Percentiles rank a stretch among this genome's conserved stretches.
Conservation (phyloP, 2,329 filamentous ascomycete genomes). For the Paraphoma sp. region DNA sequence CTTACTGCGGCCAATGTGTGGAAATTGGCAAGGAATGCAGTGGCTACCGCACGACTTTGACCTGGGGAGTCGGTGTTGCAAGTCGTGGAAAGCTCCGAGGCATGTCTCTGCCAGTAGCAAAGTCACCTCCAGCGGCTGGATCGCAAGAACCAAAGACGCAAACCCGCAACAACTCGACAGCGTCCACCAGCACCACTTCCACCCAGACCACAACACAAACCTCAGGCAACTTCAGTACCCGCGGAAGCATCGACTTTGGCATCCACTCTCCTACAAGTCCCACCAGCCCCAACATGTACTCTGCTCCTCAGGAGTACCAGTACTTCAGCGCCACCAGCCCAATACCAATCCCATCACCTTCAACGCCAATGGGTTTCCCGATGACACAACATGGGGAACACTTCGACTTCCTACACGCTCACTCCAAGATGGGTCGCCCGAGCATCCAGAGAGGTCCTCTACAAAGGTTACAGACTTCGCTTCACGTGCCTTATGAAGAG, state of each 20-base stretch:
- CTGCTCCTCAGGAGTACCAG: slow-evolving; percentile 45
- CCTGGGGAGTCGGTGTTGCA: slow-evolving; percentile 94
- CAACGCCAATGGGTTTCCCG: slow-evolving; percentile 46
- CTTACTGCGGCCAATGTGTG: slow-evolving; percentile 94
- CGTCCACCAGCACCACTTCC: slow-evolving; percentile 25
- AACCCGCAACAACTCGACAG: slow-evolving; percentile 24
- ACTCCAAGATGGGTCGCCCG: slow-evolving; percentile 47
- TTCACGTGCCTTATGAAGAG: slow-evolving; percentile 51
- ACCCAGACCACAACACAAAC: slow-evolving; percentile 29
- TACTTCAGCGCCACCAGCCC: slow-evolving; percentile 47
- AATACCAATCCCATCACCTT: slow-evolving; percentile 48
- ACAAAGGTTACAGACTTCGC: slow-evolving; percentile 52
- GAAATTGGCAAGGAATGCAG: slow-evolving; percentile 91
- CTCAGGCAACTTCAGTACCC: slow-evolving; percentile 34
- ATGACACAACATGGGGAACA: slow-evolving; percentile 49
- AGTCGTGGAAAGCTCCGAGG: slow-evolving; percentile 94
- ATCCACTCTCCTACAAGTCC: slow-evolving; percentile 43
- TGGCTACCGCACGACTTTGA: slow-evolving; percentile 95
- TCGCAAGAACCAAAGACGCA: slow-evolving; percentile 39
- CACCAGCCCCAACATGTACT: slow-evolving; percentile 43
- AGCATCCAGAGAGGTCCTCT: slow-evolving; percentile 49
- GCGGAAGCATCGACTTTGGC: slow-evolving; percentile 44
- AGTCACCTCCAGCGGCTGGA: slow-evolving; percentile 42
- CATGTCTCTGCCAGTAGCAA: slow-evolving; percentile 73
- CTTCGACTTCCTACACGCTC: slow-evolving; percentile 43